A percentile compares a stretch with the other conserved stretches of the same genome.
Conservation (phyloP, 1,139 yeast species). For the Geotrichum fermentans region DNA sequence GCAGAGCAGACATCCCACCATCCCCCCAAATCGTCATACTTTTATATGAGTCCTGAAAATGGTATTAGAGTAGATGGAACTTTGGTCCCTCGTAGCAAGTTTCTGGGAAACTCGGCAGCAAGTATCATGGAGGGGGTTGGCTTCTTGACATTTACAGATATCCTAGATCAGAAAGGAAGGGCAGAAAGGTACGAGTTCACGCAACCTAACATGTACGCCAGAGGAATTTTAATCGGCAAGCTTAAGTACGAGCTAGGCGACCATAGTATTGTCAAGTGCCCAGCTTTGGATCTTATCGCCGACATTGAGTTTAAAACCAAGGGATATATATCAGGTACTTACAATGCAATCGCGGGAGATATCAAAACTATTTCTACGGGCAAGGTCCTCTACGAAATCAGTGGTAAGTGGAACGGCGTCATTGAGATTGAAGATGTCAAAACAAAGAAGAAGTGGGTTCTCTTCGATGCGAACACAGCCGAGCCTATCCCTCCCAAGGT, state of each 20-base stretch:
- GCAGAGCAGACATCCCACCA: constrained; percentile 96
- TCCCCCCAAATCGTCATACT: constrained; percentile 94
- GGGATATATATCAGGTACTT: constrained; percentile 88
- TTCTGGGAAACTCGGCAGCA: constrained; percentile 92
- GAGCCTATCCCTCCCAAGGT: constrained; percentile 58
- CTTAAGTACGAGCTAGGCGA: constrained; percentile 89
- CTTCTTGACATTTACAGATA: constrained; percentile 63
- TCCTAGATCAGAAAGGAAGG: constrained; percentile 41
- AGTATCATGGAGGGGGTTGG: constrained; percentile 94
- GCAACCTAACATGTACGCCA: constrained; percentile 91
- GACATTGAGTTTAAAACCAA: constrained; percentile 92
- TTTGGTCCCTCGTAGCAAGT: constrained; percentile 81
- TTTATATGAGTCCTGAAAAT: constrained; percentile 75
- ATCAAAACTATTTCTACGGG: constrained; percentile 52
- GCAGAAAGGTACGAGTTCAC: constrained; percentile 72
- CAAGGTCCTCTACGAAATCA: constrained; percentile 56
- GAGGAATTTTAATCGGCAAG: constrained; percentile 88
- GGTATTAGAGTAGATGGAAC: constrained; percentile 85
- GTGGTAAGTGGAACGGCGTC: constrained; percentile 92
- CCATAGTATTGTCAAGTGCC: constrained; percentile 70
- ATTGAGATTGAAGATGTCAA: constrained; percentile 60
- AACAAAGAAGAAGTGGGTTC: constrained; percentile 40
- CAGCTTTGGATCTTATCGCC: constrained; percentile 55
- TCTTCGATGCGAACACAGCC: constrained; percentile 62
- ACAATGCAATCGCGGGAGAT: constrained; percentile 79